Conservation (phyloP, 768 basidiomycete species). For the Vishniacozyma victoriae region DNA sequence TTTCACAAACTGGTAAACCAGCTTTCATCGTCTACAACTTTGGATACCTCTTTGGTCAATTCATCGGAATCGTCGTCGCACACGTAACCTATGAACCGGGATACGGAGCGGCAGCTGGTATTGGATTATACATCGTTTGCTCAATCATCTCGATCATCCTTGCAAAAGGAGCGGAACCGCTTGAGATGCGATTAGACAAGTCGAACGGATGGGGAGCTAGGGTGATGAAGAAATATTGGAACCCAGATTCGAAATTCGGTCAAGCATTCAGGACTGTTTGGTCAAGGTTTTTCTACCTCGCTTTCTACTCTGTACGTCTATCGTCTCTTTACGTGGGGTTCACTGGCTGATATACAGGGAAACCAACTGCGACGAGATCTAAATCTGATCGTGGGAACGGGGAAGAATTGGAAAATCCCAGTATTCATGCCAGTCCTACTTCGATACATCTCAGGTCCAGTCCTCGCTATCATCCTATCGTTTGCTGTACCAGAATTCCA, state of each 20-base stretch:
- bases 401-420: constrained; percentile 12
- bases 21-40: constrained; percentile 7
- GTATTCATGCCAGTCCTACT: constrained; percentile 9
- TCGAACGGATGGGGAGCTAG: too few species aligned
- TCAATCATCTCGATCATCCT: constrained; percentile 3
- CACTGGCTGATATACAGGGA: constrained; percentile 1
- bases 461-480: constrained; percentile 13
- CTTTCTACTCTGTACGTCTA: constrained; percentile 11
- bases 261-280: too few species aligned
- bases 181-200: too few species aligned
- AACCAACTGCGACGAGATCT: constrained; percentile 17
- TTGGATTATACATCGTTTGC: constrained; percentile 4
- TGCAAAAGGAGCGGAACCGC: too few species aligned
- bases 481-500: constrained; percentile 17
- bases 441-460: constrained; percentile 13
- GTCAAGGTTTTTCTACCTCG: constrained; percentile 7
- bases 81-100: constrained; percentile 4
- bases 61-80: constrained; percentile 11
- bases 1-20: constrained; percentile 1
- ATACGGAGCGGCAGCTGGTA: constrained; percentile 9
- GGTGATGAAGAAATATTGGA: not conserved
- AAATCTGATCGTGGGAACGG: not conserved
- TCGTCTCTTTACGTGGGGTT: too few species aligned
- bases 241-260: too few species aligned
- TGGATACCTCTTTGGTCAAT: constrained; percentile 6